Evolutionary conservation across 2,329 filamentous ascomycete species (phyloP), one percentile per base, ranked within the genome.

Genomic region (Gliomastix tumulicola): DNA sequence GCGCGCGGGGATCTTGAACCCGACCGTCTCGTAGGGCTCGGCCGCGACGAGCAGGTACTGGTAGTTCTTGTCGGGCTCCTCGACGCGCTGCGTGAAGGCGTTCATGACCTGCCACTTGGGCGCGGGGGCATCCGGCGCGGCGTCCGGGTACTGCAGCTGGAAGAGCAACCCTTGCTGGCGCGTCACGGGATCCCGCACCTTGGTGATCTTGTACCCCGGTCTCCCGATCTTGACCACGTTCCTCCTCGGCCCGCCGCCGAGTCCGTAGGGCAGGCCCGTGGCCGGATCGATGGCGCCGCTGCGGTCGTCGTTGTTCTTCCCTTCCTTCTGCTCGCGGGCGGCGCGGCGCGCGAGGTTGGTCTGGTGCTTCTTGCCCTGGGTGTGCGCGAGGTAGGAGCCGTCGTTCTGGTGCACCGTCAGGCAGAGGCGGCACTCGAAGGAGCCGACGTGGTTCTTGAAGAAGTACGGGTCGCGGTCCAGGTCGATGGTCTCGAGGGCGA

Each of bases 401-500:
- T 98, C 92, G 61, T 98, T 98, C 56, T 98, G 92, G 72, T 98
- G 92, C 5, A 97, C 90, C 0, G 92, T 98, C 19, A 98, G 71
- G 56, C 92, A 98, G 28, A 98, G 83, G 21, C 92, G 86, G 62
- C 92, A 98, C 65, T 98, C 92, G 65, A 96, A 98, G 55, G 84
- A 92, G 55, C 92, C 92, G 52, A 97, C 87, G 64, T 98, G 90
- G 71, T 98, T 98, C 63, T 94, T 94, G 82, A 98, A 98, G 72
- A 97, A 96, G 76, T 97, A 98, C 0, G 92, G 92, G 67, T 98
- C 92, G 68, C 96, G 97, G 67, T 97, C 92, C 44, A 97, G 85
- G 69, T 97, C 90, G 72, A 98, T 98, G 38, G 88, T 94, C 68
- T 98, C 92, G 55, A 98, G 86, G 40, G 92, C 92, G 56, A 98